These are phyloP conservation scores for Didymosphaeria variabile DNA, from an alignment of 2,329 filamentous ascomycete species.

Conservation along the genomic window DNA sequence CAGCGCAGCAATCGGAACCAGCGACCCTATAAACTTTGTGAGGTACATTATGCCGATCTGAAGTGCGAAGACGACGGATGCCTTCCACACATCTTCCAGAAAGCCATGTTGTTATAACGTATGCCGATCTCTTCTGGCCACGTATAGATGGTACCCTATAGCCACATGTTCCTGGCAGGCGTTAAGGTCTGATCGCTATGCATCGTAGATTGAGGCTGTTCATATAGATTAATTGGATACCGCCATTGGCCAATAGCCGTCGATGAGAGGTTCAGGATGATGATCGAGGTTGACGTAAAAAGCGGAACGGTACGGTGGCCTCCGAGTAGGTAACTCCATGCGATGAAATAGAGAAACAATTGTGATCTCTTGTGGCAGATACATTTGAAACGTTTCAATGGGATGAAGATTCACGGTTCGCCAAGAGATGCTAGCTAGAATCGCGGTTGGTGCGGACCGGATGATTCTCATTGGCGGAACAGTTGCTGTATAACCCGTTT, in stretches of 20 bases:
- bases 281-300: not conserved
- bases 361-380: not conserved
- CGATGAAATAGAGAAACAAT: not conserved
- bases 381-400: not conserved
- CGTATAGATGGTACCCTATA: slow-evolving; percentile 42
- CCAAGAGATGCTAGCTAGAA: slow-evolving; percentile 19
- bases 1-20: slow-evolving; percentile 28
- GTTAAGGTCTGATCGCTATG: slow-evolving; percentile 30
- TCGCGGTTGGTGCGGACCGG: slow-evolving; percentile 19
- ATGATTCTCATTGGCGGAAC: slow-evolving; percentile 11
- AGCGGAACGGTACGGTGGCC: slow-evolving; percentile 15
- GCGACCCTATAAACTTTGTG: slow-evolving; percentile 25
- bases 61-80: slow-evolving; percentile 20
- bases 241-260: slow-evolving; percentile 37
- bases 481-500: slow-evolving; percentile 1
- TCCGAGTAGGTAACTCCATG: not conserved
- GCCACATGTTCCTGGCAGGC: slow-evolving; percentile 34
- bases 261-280: not conserved
- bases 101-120: slow-evolving; percentile 33
- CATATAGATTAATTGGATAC: slow-evolving; percentile 47
- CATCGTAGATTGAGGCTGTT: slow-evolving; percentile 43
- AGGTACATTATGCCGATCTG: slow-evolving; percentile 36
- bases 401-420: not conserved
- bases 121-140: slow-evolving; percentile 36
- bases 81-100: slow-evolving; percentile 20